Base-by-base conservation (phyloP, 164 flowering plant genomes). In the Cinnamomum chago region DNA sequence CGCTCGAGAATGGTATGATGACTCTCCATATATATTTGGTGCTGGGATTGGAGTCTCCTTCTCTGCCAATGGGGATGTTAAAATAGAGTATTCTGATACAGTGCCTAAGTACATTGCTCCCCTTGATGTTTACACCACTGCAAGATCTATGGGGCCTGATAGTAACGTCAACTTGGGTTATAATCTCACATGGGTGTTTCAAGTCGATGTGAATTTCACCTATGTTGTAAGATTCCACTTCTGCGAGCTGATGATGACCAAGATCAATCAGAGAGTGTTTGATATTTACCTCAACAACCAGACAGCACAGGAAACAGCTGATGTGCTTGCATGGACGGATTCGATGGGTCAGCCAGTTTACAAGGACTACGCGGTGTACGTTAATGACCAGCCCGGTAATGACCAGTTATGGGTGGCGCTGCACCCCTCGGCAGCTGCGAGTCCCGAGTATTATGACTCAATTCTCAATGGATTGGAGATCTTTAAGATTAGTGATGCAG, bases 151-250 rank as follows among this genome's bases (percentile, higher is more conserved):
- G 93, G 95, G 93, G 0, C 81, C 85, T 0, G 79, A 84, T 70
- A 50, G 80, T 2, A 83, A 82, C 13, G 35, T 81, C 20, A 93
- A 89, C 69, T 2, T 28, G 75, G 81, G 84, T 23, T 88, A 65
- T 68, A 91, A 93, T 75, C 84, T 93, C n/a, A 88, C 97, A 3
- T 93, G 98, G 98, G 60, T 79, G 2, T 89, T 93, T 50, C 81
- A 79, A 18, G 87, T 91, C 62, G 93, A 93, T 79, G 79, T 78
- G 0, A 88, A 89, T 72, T 93, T 84, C 83, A 89, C 78, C 0
- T 93, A 93, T 75, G 24, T 91, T 58, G 76, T 87, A 35, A 88
- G 98, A 77, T 67, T 93, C 1, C 97, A 93, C 79, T 91, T 90
- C 77, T 90, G 93, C 71, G 98, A 93, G 66, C 70, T 73, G 62